phyloP scores from a whole-genome alignment of 768 basidiomycete species.

The Melanogaster broomeanus region DNA sequence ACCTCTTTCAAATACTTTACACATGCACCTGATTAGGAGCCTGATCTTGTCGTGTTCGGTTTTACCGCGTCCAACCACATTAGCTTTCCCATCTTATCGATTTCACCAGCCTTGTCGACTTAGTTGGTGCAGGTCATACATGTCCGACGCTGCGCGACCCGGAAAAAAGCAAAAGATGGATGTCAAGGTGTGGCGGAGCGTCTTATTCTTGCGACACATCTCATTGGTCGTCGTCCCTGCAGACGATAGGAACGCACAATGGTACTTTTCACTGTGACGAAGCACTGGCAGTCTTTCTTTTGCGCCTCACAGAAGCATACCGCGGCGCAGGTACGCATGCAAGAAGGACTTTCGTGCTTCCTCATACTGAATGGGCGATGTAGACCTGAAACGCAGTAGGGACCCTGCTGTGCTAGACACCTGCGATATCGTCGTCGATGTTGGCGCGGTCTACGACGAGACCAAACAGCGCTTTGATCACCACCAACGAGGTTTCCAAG shows the following conservation, averaged over 20 bases:
- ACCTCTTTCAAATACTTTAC: neutral
- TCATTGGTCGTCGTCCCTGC: slow-evolving; percentile 1
- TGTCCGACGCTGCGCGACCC: slow-evolving; percentile 29
- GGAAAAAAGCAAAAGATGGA: slow-evolving; percentile 48
- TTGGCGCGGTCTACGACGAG: slow-evolving; percentile 90
- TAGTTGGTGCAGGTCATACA: neutral
- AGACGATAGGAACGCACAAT: slow-evolving; percentile 93
- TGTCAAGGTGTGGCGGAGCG: slow-evolving; percentile 33
- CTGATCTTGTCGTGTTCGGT: neutral
- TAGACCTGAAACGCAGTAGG: slow-evolving; percentile 71
- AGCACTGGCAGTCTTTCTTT: slow-evolving; percentile 88
- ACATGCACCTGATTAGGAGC: neutral
- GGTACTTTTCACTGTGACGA: slow-evolving; percentile 98
- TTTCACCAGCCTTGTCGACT: neutral
- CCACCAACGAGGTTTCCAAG: slow-evolving; percentile 91
- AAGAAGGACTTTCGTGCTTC: neutral
- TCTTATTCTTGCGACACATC: neutral
- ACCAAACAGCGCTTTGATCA: slow-evolving; percentile 85
- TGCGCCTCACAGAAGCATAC: slow-evolving; percentile 77
- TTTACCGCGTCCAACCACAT: neutral
- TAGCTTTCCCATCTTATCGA: neutral
- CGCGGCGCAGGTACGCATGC: slow-evolving; percentile 63
- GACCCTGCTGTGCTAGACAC: slow-evolving; percentile 70
- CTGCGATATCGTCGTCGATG: slow-evolving; percentile 95
- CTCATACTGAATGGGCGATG: slow-evolving; percentile 2